Evolutionary conservation across 805 yeast species (phyloP), one percentile per base, ranked within the genome.

Genomic region (Candida bentonensis): DNA sequence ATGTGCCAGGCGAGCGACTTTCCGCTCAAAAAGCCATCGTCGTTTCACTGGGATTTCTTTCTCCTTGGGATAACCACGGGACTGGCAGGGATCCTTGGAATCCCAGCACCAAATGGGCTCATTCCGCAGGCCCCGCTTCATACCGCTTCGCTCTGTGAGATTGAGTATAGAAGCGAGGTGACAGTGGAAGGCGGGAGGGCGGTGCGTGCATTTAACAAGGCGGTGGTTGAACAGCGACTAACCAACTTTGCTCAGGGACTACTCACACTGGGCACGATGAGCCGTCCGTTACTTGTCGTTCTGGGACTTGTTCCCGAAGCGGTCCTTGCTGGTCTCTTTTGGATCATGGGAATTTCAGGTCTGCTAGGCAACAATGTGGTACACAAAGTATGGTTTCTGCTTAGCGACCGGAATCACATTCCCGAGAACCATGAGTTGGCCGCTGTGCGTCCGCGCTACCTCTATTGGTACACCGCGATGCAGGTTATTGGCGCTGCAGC

Each of bases 61-160:
- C 63, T 92, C 21, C 66, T 89, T 27, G 97, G 97, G 0, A 57
- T 85, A 4, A 81, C 88, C 3, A 92, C 97, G 0, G 94, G 95
- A 0, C 60, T 89, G 1, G 70, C 95, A 2, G 97, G 97, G 0
- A 61, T 89, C 1, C 56, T 89, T 9, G 98, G 97, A 0, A 70
- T 92, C 2, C 98, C 97, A 0, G 87, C 96, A 2, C 97, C 97
- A 0, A 92, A 92, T 62, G 98, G 98, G 0, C 67, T 89, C 25
- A 89, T 89, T 39, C 98, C 98, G 1, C 98, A 89, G 60, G 97
- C 98, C 0, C 97, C 97, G 2, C 58, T 92, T 27, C 98, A 89
- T 54, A 87, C 97, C 0, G 74, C 72, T 36, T 76, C 95, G 0
- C 62, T 89, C 23, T 72, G 85, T 36, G 77, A 82, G 13, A 69